phyloP scores from a whole-genome alignment of 129 eudicot species.

The Mikania micrantha region DNA sequence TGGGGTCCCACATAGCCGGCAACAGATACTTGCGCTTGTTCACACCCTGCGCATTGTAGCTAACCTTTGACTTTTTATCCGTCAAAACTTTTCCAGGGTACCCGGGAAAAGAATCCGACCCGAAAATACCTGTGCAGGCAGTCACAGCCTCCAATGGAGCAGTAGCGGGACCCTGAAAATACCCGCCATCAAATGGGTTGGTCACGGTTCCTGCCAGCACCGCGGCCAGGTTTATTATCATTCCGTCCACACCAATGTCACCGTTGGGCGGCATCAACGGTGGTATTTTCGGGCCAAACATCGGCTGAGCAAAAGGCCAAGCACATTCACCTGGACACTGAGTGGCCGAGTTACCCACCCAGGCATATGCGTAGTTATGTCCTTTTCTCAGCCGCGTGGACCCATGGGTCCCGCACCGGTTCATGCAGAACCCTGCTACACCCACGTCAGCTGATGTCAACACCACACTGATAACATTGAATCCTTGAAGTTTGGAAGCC shows the following conservation, averaged over 20 bases:
- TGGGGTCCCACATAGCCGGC: slow-evolving; percentile 86
- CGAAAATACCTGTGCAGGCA: slow-evolving; percentile 68
- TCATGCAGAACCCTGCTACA: slow-evolving; percentile 69
- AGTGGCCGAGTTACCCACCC: slow-evolving; percentile 79
- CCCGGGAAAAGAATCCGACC: slow-evolving; percentile 73
- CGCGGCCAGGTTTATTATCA: slow-evolving; percentile 66
- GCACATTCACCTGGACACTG: slow-evolving; percentile 86
- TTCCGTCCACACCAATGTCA: slow-evolving; percentile 31
- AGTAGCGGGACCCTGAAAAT: slow-evolving; percentile 53
- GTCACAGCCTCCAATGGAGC: slow-evolving; percentile 38
- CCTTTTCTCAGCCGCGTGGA: slow-evolving; percentile 30
- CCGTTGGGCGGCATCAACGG: slow-evolving; percentile 55
- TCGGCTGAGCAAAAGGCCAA: slow-evolving; percentile 73
- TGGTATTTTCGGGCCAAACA: slow-evolving; percentile 59
- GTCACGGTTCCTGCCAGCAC: slow-evolving; percentile 79
- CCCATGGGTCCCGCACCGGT: slow-evolving; percentile 72
- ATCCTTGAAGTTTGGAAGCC: slow-evolving; percentile 31
- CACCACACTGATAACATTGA: slow-evolving; percentile 35
- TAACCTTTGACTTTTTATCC: slow-evolving; percentile 46
- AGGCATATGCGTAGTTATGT: slow-evolving; percentile 41
- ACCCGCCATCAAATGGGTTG: slow-evolving; percentile 68
- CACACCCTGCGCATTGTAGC: slow-evolving; percentile 54
- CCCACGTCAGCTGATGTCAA: slow-evolving; percentile 61
- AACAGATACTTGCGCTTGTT: slow-evolving; percentile 44
- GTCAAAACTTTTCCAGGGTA: slow-evolving; percentile 50